A percentile compares a stretch with the other conserved stretches of the same genome.
phyloP scores from a whole-genome alignment of 352 stramenopile genomes.

The Pythium aristosporum region DNA sequence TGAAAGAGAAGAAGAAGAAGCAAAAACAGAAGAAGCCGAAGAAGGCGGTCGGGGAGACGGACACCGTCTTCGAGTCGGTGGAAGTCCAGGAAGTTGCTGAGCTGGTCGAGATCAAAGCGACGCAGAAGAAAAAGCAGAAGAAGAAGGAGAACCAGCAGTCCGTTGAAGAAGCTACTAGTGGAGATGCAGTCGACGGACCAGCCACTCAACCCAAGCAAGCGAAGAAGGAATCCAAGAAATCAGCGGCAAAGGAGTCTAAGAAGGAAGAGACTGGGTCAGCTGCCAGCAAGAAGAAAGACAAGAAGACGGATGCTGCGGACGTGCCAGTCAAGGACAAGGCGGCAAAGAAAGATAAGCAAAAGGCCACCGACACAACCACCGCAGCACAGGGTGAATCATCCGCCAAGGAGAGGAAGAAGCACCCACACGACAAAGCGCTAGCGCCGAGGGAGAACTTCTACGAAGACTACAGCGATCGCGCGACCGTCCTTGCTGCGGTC shows the following conservation, averaged over 20 bases:
- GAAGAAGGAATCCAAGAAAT: slow-evolving; percentile 4
- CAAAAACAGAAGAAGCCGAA: slow-evolving; percentile 17
- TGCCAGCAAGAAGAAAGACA: slow-evolving; percentile 1
- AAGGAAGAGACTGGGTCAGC: slow-evolving; percentile 1
- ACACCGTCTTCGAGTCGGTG: not conserved
- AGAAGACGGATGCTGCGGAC: not conserved
- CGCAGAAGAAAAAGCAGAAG: not conserved
- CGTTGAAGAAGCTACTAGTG: no score
- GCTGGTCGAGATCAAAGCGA: slow-evolving; percentile 1
- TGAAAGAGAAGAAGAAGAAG: slow-evolving; percentile 18
- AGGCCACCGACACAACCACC: not conserved
- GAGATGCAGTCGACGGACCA: not conserved
- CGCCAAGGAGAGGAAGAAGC: slow-evolving; percentile 4
- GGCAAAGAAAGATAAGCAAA: slow-evolving; percentile 3
- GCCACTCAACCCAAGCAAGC: not conserved
- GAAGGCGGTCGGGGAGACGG: slow-evolving; percentile 7
- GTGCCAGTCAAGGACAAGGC: slow-evolving; percentile 1
- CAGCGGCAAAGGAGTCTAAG: not conserved
- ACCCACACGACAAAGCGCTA: not conserved
- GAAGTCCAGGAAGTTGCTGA: slow-evolving; percentile 7
- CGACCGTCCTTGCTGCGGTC: slow-evolving; percentile 22
- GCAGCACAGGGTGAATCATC: not conserved
- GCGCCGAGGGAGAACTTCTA: slow-evolving; percentile 12
- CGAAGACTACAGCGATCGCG: slow-evolving; percentile 19
- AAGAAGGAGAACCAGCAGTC: no score